These are phyloP conservation scores for Xylaria sp. DNA, from an alignment of 2,329 filamentous ascomycete genomes.

Conservation along the genomic window DNA sequence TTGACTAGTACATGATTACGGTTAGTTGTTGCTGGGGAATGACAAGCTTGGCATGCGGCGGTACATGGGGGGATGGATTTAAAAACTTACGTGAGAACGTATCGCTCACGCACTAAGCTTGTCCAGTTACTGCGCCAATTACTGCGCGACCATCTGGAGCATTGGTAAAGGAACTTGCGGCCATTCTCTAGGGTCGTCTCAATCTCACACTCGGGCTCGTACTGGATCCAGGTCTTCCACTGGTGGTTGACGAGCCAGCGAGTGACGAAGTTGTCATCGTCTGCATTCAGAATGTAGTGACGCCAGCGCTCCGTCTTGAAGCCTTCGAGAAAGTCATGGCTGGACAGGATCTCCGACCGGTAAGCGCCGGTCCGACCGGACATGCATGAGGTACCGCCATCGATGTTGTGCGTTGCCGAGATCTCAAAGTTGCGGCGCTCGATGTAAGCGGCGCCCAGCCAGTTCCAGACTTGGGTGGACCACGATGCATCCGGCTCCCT, in stretches of 20 bases:
- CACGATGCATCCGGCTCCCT: constrained; percentile 71
- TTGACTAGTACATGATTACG: constrained; percentile 72
- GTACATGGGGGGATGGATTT: not conserved
- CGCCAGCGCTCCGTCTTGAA: constrained; percentile 94
- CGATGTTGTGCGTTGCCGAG: constrained; percentile 92
- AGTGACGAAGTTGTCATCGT: constrained; percentile 98
- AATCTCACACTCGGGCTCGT: constrained; percentile 88
- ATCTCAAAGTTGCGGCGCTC: constrained; percentile 97
- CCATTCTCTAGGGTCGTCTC: constrained; percentile 93
- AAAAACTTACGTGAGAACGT: constrained; percentile 83
- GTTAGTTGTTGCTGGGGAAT: constrained; percentile 17
- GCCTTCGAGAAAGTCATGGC: constrained; percentile 83
- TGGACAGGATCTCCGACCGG: constrained; percentile 85
- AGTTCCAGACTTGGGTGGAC: constrained; percentile 78
- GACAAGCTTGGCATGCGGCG: not conserved
- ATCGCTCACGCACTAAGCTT: constrained; percentile 82
- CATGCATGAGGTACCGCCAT: constrained; percentile 96
- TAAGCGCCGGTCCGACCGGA: constrained; percentile 95
- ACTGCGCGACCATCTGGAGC: constrained; percentile 92
- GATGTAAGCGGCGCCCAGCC: constrained; percentile 90
- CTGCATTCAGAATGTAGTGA: constrained; percentile 89
- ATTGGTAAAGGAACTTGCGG: constrained; percentile 89
- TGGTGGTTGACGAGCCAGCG: constrained; percentile 92
- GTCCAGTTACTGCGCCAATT: constrained; percentile 98
- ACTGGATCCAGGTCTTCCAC: constrained; percentile 96